Conservation (phyloP, 306 rosid species). For the Rubus parviflorus region DNA sequence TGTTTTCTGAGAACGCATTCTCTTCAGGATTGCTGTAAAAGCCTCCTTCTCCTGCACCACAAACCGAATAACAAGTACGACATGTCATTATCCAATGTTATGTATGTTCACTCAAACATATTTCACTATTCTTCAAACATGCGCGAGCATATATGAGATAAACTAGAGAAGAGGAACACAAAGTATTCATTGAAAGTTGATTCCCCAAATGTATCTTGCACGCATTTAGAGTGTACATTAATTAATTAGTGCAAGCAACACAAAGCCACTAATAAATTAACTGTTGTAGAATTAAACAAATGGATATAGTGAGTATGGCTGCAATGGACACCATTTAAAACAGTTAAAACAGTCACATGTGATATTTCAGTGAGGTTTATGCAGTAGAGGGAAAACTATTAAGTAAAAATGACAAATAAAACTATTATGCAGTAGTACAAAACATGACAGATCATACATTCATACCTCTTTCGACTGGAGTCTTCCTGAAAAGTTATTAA, state of each 20-base stretch:
- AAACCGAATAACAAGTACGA: background rate
- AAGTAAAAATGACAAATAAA: background rate
- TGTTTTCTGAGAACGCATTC: conserved; percentile 30
- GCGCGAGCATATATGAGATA: background rate
- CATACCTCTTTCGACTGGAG: conserved; percentile 60
- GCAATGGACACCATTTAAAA: no score
- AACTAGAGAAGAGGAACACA: background rate
- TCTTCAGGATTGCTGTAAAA: conserved; percentile 75
- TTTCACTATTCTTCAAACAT: background rate
- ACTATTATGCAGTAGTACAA: conserved; percentile 4
- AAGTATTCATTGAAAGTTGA: no score
- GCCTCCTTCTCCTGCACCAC: conserved; percentile 73
- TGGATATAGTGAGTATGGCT: no score
- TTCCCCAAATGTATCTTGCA: no score
- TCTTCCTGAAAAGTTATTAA: conserved; percentile 79
- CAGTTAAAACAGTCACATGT: no score
- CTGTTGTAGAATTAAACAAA: no score
- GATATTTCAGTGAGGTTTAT: background rate
- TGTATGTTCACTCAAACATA: background rate
- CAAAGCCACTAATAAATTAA: no score
- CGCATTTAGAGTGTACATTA: no score
- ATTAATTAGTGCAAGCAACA: no score
- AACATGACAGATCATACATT: conserved; percentile 44
- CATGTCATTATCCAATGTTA: background rate
- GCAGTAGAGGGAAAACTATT: background rate